Evolutionary conservation across 192 early-diverging fungal species (phyloP).

Genomic region (Podila clonocystis): DNA sequence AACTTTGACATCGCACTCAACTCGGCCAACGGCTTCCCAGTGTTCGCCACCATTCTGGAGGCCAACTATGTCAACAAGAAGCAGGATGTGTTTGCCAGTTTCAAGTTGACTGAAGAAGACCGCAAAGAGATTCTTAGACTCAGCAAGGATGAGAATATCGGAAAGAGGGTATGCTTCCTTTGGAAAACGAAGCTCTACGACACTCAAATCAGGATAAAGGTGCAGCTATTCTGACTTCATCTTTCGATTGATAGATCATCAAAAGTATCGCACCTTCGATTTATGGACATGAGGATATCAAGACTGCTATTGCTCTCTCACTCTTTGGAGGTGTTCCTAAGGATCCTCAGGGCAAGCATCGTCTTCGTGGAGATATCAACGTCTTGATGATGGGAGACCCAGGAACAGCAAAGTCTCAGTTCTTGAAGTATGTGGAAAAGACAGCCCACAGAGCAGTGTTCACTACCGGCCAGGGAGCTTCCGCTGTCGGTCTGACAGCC

Average conservation of each 20-base stretch:
- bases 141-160: slow-evolving; percentile 81
- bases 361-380: slow-evolving; percentile 98
- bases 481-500: slow-evolving; percentile 86
- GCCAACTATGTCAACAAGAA: slow-evolving; percentile 94
- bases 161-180: slow-evolving; percentile 67
- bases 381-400: slow-evolving; percentile 93
- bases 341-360: slow-evolving; percentile 92
- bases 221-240: background rate
- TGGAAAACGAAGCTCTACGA: background rate
- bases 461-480: slow-evolving; percentile 88
- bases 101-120: slow-evolving; percentile 93
- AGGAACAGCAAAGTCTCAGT: slow-evolving; percentile 89
- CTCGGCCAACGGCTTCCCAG: slow-evolving; percentile 94
- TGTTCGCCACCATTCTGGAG: slow-evolving; percentile 96
- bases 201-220: background rate
- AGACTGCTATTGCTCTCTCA: slow-evolving; percentile 90
- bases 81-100: slow-evolving; percentile 88
- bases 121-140: slow-evolving; percentile 78
- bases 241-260: slow-evolving; percentile 69
- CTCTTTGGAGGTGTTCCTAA: slow-evolving; percentile 98
- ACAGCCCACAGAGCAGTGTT: slow-evolving; percentile 88
- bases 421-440: slow-evolving; percentile 87
- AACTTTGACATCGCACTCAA: slow-evolving; percentile 92
- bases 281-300: slow-evolving; percentile 98
- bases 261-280: slow-evolving; percentile 98